phyloP scores from a whole-genome alignment of 2,329 filamentous ascomycete species.

The Macroventuria anomochaeta region DNA sequence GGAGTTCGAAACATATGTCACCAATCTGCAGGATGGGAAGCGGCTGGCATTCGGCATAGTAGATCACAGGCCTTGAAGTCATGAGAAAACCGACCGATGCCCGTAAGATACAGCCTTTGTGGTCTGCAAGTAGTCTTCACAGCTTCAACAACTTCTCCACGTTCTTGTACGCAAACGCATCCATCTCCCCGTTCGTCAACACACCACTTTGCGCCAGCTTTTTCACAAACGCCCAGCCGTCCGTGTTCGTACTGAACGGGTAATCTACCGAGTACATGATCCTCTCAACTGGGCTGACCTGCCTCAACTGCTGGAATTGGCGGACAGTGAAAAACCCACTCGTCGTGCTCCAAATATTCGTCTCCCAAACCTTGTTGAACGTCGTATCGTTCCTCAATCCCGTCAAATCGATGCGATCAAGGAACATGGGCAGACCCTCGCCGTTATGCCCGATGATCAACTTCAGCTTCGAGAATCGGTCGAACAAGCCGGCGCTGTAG shows the following conservation, averaged over 20 bases:
- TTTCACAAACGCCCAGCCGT: slow-evolving; percentile 56
- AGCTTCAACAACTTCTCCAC: slow-evolving; percentile 47
- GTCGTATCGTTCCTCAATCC: slow-evolving; percentile 53
- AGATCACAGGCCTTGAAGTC: too few relatives aligned
- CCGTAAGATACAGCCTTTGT: too few relatives aligned
- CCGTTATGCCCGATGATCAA: slow-evolving; percentile 57
- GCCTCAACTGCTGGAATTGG: slow-evolving; percentile 58
- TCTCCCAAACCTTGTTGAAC: slow-evolving; percentile 60
- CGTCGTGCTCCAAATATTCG: slow-evolving; percentile 65
- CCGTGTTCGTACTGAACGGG: slow-evolving; percentile 52
- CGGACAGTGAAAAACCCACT: slow-evolving; percentile 62
- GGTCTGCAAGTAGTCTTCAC: too few relatives aligned
- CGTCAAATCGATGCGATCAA: slow-evolving; percentile 48
- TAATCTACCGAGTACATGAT: slow-evolving; percentile 62
- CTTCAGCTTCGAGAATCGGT: slow-evolving; percentile 55
- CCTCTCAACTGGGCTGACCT: slow-evolving; percentile 57
- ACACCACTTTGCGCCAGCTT: slow-evolving; percentile 55
- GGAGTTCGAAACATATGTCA: slow-evolving; percentile 11
- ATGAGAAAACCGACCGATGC: too few relatives aligned
- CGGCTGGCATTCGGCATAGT: too few relatives aligned
- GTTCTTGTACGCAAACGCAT: slow-evolving; percentile 58
- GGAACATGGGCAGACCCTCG: slow-evolving; percentile 57
- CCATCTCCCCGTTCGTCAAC: slow-evolving; percentile 56
- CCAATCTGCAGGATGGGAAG: neutral
- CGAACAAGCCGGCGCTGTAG: slow-evolving; percentile 59